Evolutionary conservation across 441 rosid species (phyloP), one percentile per base, ranked within the genome.

Genomic region (Manihot esculenta): DNA sequence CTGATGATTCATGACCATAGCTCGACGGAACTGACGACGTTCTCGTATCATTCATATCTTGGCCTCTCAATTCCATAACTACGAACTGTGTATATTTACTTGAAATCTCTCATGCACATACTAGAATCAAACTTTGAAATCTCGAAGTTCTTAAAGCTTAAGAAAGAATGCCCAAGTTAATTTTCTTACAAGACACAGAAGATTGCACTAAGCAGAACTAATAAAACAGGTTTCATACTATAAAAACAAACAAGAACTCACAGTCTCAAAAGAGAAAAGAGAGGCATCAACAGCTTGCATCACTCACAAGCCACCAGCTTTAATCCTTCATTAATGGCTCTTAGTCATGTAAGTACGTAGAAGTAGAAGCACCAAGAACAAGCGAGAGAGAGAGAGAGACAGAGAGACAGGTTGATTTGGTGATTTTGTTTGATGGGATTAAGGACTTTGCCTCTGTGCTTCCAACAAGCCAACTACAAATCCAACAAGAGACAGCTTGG

Each of bases 401-500:
- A 11, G 23, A 30, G 10, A n/a, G 27, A 50, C 0, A 8, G 24
- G 49, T 12, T n/a, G 15, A 33, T 51, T 7, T n/a, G 26, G 24
- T 30, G 27, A 21, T 54, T 21, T 1, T 9, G 58, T 27, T 10
- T 1, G 10, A 56, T 21, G 10, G 47, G 20, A 0, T 3, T 23
- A 45, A 47, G 51, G 58, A 56, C 64, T 66, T 50, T 88, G 91
- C 87, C 82, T 79, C 87, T 47, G 87, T 74, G 85, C 78, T 78
- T 72, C 93, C 95, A 86, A 86, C 97, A 90, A 79, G 84, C 77
- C 85, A 84, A 78, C 84, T 79, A 86, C 84, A 79, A 71, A 60
- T 82, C 87, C 88, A 89, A 86, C 91, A 87, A 86, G 96, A 82
- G 97, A 93, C 96, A 88, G 87, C 72, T 85, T 83, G 97, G 98